These are phyloP conservation scores for Phyllachora maydis DNA, from an alignment of 2,329 filamentous ascomycete genomes.

Conservation along the genomic window DNA sequence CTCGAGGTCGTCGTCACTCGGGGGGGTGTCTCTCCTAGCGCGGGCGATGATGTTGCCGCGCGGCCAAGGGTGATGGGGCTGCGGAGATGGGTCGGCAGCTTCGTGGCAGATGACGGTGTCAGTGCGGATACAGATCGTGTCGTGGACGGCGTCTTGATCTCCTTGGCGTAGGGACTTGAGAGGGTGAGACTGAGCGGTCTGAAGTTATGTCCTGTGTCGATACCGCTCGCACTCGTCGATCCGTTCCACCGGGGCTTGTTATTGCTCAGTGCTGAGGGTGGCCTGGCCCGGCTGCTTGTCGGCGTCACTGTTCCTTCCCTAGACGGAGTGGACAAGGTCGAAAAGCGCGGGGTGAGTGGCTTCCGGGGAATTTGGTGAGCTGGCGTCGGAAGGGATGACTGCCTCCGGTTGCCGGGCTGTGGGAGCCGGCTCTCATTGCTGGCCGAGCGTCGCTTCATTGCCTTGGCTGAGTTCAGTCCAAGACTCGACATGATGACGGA, in stretches of 20 bases:
- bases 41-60: too few relatives aligned
- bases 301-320: slow-evolving; percentile 27
- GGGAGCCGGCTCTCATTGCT: slow-evolving; percentile 23
- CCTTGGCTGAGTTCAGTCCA: slow-evolving; percentile 9
- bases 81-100: too few relatives aligned
- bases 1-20: too few relatives aligned
- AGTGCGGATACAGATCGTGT: slow-evolving; percentile 20
- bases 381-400: slow-evolving; percentile 24
- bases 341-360: slow-evolving; percentile 19
- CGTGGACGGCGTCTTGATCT: slow-evolving; percentile 16
- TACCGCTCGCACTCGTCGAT: slow-evolving; percentile 40
- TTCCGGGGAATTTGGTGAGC: slow-evolving; percentile 18
- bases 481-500: slow-evolving; percentile 38
- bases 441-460: slow-evolving; percentile 23
- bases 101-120: too few relatives aligned
- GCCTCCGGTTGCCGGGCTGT: slow-evolving; percentile 21
- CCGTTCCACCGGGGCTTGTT: slow-evolving; percentile 54
- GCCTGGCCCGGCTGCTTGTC: slow-evolving; percentile 18
- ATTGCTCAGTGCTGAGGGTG: slow-evolving; percentile 22
- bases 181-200: slow-evolving; percentile 39
- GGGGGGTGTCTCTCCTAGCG: too few relatives aligned
- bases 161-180: slow-evolving; percentile 33
- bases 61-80: too few relatives aligned
- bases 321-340: slow-evolving; percentile 18
- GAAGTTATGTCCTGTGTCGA: slow-evolving; percentile 49